Conservation (phyloP, 1,139 yeast genomes). For the Tardiomyces blankii region DNA sequence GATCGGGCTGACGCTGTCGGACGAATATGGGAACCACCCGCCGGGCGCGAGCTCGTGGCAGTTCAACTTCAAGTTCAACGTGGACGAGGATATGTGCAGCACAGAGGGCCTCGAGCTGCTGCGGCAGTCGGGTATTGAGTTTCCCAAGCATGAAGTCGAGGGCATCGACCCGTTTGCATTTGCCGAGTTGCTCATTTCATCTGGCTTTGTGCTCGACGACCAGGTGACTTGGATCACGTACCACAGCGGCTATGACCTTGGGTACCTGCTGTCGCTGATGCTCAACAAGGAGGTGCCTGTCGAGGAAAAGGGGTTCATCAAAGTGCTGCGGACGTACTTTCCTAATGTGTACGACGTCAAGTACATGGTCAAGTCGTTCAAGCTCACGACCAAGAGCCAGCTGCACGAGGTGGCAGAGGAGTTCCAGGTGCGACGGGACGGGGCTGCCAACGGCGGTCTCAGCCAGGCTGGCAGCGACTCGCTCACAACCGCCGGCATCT, state of each 20-base stretch:
- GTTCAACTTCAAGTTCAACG: conserved; percentile 79
- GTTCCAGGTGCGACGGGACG: conserved; percentile 23
- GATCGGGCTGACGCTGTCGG: conserved; percentile 76
- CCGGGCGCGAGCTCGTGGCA: conserved; percentile 87
- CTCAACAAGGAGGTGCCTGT: conserved; percentile 70
- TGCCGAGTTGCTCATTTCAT: conserved; percentile 75
- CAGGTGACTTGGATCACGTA: conserved; percentile 81
- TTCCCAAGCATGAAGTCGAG: conserved; percentile 58
- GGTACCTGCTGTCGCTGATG: conserved; percentile 71
- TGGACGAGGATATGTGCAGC: conserved; percentile 63
- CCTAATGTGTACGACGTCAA: conserved; percentile 83
- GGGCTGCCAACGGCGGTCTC: conserved; percentile 18
- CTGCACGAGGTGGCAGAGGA: conserved; percentile 39
- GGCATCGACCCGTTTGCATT: conserved; percentile 77
- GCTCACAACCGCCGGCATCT: conserved; percentile 37
- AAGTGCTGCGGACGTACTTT: conserved; percentile 62
- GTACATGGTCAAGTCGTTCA: conserved; percentile 46
- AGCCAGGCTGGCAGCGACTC: conserved; percentile 44
- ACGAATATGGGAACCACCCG: conserved; percentile 64
- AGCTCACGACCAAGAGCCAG: conserved; percentile 27
- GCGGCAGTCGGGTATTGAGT: conserved; percentile 75
- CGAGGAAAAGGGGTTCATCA: conserved; percentile 67
- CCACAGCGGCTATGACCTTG: conserved; percentile 87
- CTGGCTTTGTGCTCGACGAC: conserved; percentile 70
- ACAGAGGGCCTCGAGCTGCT: conserved; percentile 66